Evolutionary conservation across 805 yeast genomes (phyloP), one percentile per base, ranked within the genome.

Genomic region (Komagataella kurtzmanii): DNA sequence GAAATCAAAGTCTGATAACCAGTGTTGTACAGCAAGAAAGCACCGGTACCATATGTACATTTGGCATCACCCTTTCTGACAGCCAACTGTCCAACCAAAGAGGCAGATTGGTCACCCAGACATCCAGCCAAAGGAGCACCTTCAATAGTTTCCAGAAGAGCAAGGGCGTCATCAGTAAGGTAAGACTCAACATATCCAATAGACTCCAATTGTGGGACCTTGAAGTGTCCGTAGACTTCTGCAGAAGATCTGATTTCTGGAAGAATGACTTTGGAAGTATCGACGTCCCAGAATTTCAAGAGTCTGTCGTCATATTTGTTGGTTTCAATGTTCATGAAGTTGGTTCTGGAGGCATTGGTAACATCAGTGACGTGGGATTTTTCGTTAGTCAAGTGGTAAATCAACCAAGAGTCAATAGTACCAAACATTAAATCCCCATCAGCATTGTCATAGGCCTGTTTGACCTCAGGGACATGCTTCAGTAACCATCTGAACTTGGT

Each of bases 11-110:
- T 84, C 50, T 73, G 67, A 47, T 71, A 66, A 53, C 98, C 98
- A 1, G 96, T 86, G 68, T 90, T 90, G 74, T 85, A 88, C 56
- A 91, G 73, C 55, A 90, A 68, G 73, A 90, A 90, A 65, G 96
- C 87, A 55, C 98, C 98, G 1, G 98, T 90, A 56, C 98, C 98
- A 62, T 89, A 90, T 8, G 98, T 90, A 74, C 96, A 88, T 68
- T 90, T 90, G 47, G 96, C 96, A 47, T 84, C 80, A 52, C 97
- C 97, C 47, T 79, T 75, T 56, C 78, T 74, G 60, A 88, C 79
- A 1, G 96, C 96, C 66, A 87, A 68, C 67, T 90, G 97, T 44
- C 97, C 98, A 49, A 89, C 96, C 54, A 91, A 68, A 1, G 97
- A 93, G 2, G 97, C 88, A 52, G 90, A 80, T 71, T 90, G 98